Percentiles rank a stretch among this genome's conserved stretches.
phyloP scores from a whole-genome alignment of 768 basidiomycete genomes.

The Tephrocybe rancida region DNA sequence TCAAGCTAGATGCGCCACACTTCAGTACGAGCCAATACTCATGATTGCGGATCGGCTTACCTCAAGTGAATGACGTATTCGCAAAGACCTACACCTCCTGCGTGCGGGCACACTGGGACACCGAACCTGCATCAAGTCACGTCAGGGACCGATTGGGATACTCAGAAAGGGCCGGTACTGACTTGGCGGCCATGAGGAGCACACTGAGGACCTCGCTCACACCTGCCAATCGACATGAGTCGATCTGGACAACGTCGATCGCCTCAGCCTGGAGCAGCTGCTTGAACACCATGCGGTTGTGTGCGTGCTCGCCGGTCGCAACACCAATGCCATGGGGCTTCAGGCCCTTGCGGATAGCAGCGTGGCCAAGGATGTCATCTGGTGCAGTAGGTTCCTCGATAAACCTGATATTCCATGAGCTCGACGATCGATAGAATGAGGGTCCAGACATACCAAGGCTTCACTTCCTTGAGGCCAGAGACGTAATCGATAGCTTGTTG shows the following conservation, averaged over 20 bases:
- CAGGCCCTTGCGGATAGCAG: slow-evolving; percentile 75
- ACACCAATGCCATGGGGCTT: slow-evolving; percentile 84
- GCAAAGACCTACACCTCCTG: slow-evolving; percentile 92
- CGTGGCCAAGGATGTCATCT: slow-evolving; percentile 88
- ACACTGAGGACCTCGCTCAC: slow-evolving; percentile 93
- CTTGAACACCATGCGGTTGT: slow-evolving; percentile 96
- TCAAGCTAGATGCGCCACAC: slow-evolving; percentile 50
- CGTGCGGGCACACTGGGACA: slow-evolving; percentile 89
- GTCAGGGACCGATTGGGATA: background rate
- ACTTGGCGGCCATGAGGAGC: slow-evolving; percentile 89
- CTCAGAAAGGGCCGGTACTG: slow-evolving; percentile 2
- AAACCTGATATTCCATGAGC: slow-evolving; percentile 52
- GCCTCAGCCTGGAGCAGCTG: slow-evolving; percentile 89
- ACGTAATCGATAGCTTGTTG: slow-evolving; percentile 92
- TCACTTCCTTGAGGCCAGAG: slow-evolving; percentile 72
- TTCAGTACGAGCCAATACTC: background rate
- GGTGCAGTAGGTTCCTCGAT: slow-evolving; percentile 95
- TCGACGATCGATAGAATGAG: background rate
- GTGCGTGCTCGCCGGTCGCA: slow-evolving; percentile 93
- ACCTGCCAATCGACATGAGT: slow-evolving; percentile 91
- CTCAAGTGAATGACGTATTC: slow-evolving; percentile 89
- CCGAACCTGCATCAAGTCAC: slow-evolving; percentile 55
- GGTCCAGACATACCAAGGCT: slow-evolving; percentile 68
- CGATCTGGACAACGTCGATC: slow-evolving; percentile 95
- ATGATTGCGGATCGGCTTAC: slow-evolving; percentile 30